Evolutionary conservation across 1,139 yeast genomes (phyloP).

Genomic region (Kodamaea derodonti): DNA sequence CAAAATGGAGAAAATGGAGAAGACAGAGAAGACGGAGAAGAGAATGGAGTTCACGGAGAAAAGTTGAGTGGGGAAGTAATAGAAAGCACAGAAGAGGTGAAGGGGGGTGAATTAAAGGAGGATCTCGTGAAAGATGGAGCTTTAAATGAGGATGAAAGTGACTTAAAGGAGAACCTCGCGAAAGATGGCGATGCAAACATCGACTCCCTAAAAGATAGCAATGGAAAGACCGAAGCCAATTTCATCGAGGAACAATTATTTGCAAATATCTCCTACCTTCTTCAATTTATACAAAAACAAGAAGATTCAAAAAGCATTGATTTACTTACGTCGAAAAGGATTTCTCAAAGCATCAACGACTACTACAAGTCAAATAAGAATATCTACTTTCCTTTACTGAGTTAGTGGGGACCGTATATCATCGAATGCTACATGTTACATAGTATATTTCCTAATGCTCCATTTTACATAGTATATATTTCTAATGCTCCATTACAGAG

Average conservation of each 20-base stretch:
- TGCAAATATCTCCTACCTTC: slow-evolving; percentile 24
- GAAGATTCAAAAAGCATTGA: slow-evolving; percentile 6
- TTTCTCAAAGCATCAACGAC: slow-evolving; percentile 24
- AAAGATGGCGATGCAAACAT: background rate
- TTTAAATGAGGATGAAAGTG: background rate
- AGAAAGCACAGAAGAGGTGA: slow-evolving; percentile 1
- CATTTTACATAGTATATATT: no score
- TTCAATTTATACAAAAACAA: slow-evolving; percentile 16
- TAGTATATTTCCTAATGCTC: no score
- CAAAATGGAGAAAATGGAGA: background rate
- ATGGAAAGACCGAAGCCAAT: background rate
- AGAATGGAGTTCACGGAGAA: background rate
- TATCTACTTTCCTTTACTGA: slow-evolving; percentile 30
- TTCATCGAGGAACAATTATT: slow-evolving; percentile 8
- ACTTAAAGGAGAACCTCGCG: background rate
- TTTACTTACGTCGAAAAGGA: background rate
- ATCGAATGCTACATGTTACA: no score
- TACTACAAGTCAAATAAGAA: slow-evolving; percentile 29
- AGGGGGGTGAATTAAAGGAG: background rate
- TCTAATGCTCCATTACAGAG: no score
- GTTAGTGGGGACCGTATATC: background rate
- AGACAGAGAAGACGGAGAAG: background rate
- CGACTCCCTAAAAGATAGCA: background rate
- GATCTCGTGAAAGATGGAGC: background rate
- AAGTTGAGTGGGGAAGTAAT: background rate